These are phyloP conservation scores for Senna siamea DNA, from an alignment of 306 rosid species.

Conservation along the genomic window DNA sequence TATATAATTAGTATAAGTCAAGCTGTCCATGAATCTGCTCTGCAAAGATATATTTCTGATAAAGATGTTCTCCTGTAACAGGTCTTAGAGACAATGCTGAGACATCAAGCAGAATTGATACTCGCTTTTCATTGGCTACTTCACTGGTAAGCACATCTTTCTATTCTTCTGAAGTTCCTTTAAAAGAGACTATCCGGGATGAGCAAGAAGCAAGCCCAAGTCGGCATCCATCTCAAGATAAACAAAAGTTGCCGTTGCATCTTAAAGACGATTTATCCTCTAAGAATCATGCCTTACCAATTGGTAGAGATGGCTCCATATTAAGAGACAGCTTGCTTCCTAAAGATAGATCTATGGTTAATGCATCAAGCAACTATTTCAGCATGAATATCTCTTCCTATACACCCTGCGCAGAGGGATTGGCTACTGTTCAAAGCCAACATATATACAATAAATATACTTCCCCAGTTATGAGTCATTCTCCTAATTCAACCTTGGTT, in stretches of 20 bases:
- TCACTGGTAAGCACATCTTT: too few relatives aligned
- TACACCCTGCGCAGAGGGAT: conserved; percentile 50
- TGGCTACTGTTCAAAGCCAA: conserved; percentile 42
- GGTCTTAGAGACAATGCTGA: conserved; percentile 51
- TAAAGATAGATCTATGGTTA: conserved; percentile 53
- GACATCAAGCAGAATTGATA: too few relatives aligned
- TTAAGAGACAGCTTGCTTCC: conserved; percentile 48
- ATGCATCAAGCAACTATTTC: conserved; percentile 47
- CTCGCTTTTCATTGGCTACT: too few relatives aligned
- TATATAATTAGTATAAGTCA: conserved; percentile 38
- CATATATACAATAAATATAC: conserved; percentile 41
- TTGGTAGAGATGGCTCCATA: conserved; percentile 37
- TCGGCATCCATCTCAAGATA: conserved; percentile 50
- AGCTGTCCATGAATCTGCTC: conserved; percentile 44
- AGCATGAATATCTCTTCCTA: conserved; percentile 49
- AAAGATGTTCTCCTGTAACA: conserved; percentile 52
- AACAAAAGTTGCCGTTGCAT: conserved; percentile 45
- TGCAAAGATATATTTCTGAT: conserved; percentile 41
- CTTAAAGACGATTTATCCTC: conserved; percentile 42
- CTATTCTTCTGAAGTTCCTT: too few relatives aligned
- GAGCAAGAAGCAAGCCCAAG: conserved; percentile 50
- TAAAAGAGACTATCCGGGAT: conserved; percentile 35
- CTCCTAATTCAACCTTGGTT: conserved; percentile 36
- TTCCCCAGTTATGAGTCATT: conserved; percentile 40
- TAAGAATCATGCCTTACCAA: conserved; percentile 24